Evolutionary conservation across 768 basidiomycete species (phyloP).

Genomic region (Boletus reticulatus): DNA sequence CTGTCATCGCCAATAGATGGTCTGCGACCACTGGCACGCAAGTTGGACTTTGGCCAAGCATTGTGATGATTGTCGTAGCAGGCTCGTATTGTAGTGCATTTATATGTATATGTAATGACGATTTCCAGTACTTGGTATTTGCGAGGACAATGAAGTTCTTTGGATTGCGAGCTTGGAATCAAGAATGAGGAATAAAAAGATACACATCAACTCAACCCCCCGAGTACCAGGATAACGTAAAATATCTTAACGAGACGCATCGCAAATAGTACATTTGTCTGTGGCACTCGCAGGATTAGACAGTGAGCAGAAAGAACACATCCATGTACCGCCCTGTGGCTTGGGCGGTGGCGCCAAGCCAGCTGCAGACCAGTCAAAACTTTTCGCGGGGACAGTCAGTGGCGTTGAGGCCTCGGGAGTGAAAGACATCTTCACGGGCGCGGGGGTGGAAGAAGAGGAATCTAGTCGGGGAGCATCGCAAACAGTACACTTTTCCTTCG

Average conservation of each 20-base stretch:
- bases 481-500: conserved; percentile 42
- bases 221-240: conserved; percentile 6
- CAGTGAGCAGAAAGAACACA: conserved; percentile 40
- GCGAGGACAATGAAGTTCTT: neutral
- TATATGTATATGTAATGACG: conserved; percentile 4
- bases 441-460: conserved; percentile 12
- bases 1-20: conserved; percentile 53
- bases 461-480: conserved; percentile 40
- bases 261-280: conserved; percentile 52
- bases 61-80: conserved; percentile 3
- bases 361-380: conserved; percentile 41
- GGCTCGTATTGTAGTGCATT: neutral
- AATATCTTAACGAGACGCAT: conserved; percentile 35
- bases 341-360: conserved; percentile 32
- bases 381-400: conserved; percentile 9
- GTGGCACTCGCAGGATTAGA: conserved; percentile 43
- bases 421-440: neutral
- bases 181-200: conserved; percentile 14
- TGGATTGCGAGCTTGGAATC: conserved; percentile 1
- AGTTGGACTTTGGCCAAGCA: conserved; percentile 65
- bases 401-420: neutral
- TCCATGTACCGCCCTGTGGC: conserved; percentile 32
- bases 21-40: conserved; percentile 61
- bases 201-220: neutral
- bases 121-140: neutral